Conservation (phyloP, 148 eudicot species). For the Persicaria tinctoria region DNA sequence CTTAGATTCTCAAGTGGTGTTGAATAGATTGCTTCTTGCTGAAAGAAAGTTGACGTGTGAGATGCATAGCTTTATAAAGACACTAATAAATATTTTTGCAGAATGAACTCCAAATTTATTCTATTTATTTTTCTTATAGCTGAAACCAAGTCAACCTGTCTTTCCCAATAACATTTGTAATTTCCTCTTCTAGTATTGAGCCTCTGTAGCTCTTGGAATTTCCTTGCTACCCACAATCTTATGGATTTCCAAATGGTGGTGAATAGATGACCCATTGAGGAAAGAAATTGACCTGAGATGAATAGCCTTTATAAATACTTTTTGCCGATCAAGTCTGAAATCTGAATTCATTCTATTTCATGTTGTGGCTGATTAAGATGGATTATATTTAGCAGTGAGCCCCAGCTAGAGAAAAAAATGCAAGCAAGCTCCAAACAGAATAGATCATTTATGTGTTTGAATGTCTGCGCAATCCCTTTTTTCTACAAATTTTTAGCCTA, state of each 20-base stretch:
- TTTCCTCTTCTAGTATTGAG: too few relatives aligned
- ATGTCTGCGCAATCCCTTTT: not conserved
- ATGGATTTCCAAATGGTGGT: too few relatives aligned
- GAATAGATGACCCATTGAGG: too few relatives aligned
- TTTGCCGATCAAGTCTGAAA: not conserved
- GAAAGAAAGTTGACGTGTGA: too few relatives aligned
- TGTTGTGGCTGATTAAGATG: not conserved
- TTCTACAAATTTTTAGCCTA: too few relatives aligned
- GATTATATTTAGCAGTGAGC: not conserved
- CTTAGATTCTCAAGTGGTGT: too few relatives aligned
- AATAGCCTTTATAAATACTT: not conserved
- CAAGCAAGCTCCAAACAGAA: not conserved
- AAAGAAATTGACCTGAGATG: not conserved
- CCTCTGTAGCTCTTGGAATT: not conserved
- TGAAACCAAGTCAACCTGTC: not conserved
- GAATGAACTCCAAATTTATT: too few relatives aligned
- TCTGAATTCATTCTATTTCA: not conserved
- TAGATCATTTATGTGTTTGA: not conserved
- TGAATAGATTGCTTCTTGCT: too few relatives aligned
- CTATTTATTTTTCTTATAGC: too few relatives aligned
- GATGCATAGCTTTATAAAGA: too few relatives aligned
- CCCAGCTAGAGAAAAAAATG: not conserved
- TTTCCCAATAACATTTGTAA: not conserved
- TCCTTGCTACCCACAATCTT: not conserved
- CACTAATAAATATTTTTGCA: too few relatives aligned